Conservation (phyloP, 192 early-diverging fungal species). For the Funneliformis mosseae region DNA sequence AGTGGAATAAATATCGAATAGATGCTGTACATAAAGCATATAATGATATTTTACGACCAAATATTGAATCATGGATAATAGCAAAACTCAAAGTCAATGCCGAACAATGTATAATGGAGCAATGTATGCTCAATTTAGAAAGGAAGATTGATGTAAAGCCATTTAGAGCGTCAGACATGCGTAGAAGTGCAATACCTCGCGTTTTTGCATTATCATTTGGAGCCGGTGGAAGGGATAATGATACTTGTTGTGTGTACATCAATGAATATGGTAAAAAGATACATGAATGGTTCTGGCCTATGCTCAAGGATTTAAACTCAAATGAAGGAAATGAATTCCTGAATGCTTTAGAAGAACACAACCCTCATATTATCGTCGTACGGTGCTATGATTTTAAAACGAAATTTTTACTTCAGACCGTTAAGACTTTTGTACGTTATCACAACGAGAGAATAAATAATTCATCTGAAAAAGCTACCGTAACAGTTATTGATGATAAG, state of each 20-base stretch:
- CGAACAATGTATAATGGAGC: slow-evolving; percentile 14
- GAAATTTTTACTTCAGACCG: slow-evolving; percentile 71
- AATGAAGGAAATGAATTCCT: slow-evolving; percentile 52
- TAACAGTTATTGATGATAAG: slow-evolving; percentile 86
- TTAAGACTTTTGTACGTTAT: slow-evolving; percentile 58
- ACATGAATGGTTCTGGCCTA: slow-evolving; percentile 53
- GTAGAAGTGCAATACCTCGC: slow-evolving; percentile 52
- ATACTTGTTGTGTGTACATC: slow-evolving; percentile 67
- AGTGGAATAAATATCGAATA: not conserved
- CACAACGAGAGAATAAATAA: slow-evolving; percentile 33
- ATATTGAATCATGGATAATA: not conserved
- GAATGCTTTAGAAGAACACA: slow-evolving; percentile 58
- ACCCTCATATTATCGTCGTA: slow-evolving; percentile 80
- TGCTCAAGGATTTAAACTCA: not conserved
- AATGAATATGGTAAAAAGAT: slow-evolving; percentile 70
- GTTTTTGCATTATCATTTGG: slow-evolving; percentile 75
- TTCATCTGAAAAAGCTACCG: slow-evolving; percentile 48
- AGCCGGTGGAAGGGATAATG: slow-evolving; percentile 59
- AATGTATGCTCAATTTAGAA: not conserved
- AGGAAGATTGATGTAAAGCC: not conserved
- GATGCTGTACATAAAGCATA: not conserved
- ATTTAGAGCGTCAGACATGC: not conserved
- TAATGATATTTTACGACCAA: not conserved
- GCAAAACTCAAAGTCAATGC: not conserved
- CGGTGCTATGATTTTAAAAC: slow-evolving; percentile 77